These are phyloP conservation scores for Eucommia ulmoides DNA, from an alignment of 257 asterid species.

Conservation along the genomic window DNA sequence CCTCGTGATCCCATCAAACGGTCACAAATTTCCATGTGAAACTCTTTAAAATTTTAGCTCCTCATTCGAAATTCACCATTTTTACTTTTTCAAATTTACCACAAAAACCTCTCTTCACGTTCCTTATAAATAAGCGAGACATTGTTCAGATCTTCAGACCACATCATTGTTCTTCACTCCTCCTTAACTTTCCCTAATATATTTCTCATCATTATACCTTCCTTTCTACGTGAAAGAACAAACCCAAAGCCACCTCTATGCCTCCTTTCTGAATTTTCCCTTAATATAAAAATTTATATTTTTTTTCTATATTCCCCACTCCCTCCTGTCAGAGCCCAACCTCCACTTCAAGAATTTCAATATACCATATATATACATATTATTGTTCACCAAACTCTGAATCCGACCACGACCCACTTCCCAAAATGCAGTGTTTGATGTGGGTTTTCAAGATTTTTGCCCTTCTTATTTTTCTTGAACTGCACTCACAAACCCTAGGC, in stretches of 20 bases:
- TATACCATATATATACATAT: slow-evolving; percentile 2
- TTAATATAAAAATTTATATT: slow-evolving; percentile 1
- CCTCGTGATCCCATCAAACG: slow-evolving; percentile 66
- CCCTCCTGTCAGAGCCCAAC: slow-evolving; percentile 11
- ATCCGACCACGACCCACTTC: slow-evolving; percentile 11
- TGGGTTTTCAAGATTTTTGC: slow-evolving; percentile 36
- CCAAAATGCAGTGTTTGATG: slow-evolving; percentile 35
- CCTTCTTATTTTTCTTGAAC: slow-evolving; percentile 12
- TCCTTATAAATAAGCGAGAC: slow-evolving; percentile 36
- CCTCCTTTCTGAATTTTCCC: slow-evolving; percentile 14
- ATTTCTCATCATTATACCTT: slow-evolving; percentile 49
- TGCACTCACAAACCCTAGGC: slow-evolving; percentile 3
- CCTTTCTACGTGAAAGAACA: slow-evolving; percentile 27
- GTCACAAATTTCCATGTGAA: slow-evolving; percentile 60
- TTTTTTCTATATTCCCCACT: slow-evolving; percentile 1
- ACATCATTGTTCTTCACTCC: slow-evolving; percentile 15
- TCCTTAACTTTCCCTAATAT: slow-evolving; percentile 1
- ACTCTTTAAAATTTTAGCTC: slow-evolving; percentile 23
- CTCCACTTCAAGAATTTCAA: not conserved
- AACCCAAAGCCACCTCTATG: slow-evolving; percentile 12
- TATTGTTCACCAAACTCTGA: slow-evolving; percentile 1
- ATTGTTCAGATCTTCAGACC: slow-evolving; percentile 28
- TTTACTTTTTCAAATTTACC: slow-evolving; percentile 1
- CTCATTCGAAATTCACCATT: not conserved
- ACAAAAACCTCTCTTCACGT: not conserved